A percentile compares a stretch with the other conserved stretches of the same genome.
These are phyloP conservation scores for Ceratocystis eucalypticola DNA, from an alignment of 2,329 filamentous ascomycete genomes.

Conservation along the genomic window DNA sequence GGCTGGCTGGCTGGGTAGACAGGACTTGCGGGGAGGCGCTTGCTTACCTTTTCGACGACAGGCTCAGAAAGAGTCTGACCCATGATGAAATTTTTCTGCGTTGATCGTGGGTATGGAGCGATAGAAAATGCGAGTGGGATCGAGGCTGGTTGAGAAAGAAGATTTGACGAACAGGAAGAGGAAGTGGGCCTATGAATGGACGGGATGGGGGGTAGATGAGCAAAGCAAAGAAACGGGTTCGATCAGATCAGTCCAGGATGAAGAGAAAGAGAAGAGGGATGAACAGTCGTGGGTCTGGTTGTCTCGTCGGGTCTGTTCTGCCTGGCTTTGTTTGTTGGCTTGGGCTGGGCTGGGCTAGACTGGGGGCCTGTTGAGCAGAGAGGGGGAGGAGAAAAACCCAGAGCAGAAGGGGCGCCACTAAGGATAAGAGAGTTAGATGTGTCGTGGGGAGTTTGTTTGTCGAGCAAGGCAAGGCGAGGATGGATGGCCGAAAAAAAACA, in stretches of 20 bases:
- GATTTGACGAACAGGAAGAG: conserved; percentile 13
- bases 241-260: conserved; percentile 8
- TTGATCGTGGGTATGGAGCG: conserved; percentile 23
- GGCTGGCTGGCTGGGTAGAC: neutral
- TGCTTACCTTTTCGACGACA: conserved; percentile 91
- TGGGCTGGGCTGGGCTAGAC: neutral
- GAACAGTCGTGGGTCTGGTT: conserved; percentile 10
- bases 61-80: conserved; percentile 99
- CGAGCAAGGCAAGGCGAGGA: neutral
- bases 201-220: neutral
- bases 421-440: neutral
- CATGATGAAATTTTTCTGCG: conserved; percentile 44
- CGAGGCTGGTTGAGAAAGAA: conserved; percentile 17
- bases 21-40: conserved; percentile 9
- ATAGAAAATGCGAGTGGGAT: conserved; percentile 15
- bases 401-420: neutral
- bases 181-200: conserved; percentile 8
- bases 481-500: neutral
- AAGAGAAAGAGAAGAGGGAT: conserved; percentile 8
- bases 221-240: conserved; percentile 1
- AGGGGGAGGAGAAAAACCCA: neutral
- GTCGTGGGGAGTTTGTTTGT: neutral
- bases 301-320: neutral
- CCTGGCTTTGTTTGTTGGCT: neutral
- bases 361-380: neutral